A percentile compares a stretch with the other conserved stretches of the same genome.
These are phyloP conservation scores for Cryptosporidium sp. DNA, from an alignment of 169 alveolate genomes.

Conservation along the genomic window DNA sequence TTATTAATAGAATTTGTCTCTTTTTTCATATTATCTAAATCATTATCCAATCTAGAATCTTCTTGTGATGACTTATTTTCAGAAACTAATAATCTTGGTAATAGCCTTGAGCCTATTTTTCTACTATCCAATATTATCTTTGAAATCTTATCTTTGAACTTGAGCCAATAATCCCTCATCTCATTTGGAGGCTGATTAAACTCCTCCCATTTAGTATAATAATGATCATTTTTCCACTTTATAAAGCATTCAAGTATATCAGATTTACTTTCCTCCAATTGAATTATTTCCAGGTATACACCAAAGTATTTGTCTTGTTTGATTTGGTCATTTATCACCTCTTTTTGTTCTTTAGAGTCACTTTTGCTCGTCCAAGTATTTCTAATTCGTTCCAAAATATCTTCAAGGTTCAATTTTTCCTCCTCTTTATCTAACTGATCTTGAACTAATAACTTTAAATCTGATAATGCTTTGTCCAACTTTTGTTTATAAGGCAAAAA, in stretches of 20 bases:
- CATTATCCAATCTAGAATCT: neutral
- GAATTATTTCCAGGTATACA: conserved; percentile 21
- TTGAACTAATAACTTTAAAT: conserved; percentile 16
- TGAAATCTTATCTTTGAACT: conserved; percentile 49
- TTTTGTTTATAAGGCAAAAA: conserved; percentile 31
- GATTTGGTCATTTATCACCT: neutral
- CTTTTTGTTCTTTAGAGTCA: neutral
- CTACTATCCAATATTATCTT: conserved; percentile 30
- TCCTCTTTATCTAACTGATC: conserved; percentile 16
- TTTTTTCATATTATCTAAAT: neutral
- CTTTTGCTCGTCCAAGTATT: neutral
- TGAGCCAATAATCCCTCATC: conserved; percentile 33
- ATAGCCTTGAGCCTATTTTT: conserved; percentile 49
- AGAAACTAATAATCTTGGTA: conserved; percentile 31
- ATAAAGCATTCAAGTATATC: conserved; percentile 59
- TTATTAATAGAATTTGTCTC: neutral
- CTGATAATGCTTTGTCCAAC: conserved; percentile 59
- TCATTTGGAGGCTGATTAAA: conserved; percentile 43
- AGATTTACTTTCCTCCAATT: conserved; percentile 12
- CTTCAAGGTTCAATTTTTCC: neutral
- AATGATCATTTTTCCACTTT: conserved; percentile 74
- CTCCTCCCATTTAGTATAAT: conserved; percentile 68
- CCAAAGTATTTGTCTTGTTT: conserved; percentile 16
- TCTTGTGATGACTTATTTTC: neutral
- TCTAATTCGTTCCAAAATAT: conserved; percentile 18